Conservation (phyloP, 2,329 filamentous ascomycete species). For the Rhinocladiella mackenziei region DNA sequence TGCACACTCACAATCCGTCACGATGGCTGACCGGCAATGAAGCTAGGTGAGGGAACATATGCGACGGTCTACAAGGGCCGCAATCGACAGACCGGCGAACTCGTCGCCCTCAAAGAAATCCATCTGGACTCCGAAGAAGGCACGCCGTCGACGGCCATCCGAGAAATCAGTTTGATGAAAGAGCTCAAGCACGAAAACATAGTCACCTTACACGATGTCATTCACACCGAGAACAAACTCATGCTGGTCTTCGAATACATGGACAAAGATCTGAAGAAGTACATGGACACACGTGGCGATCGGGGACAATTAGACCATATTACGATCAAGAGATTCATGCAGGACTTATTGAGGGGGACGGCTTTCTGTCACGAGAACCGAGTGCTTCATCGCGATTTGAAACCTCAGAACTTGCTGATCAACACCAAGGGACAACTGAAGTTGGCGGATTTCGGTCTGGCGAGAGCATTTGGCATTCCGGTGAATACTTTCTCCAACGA, state of each 20-base stretch:
- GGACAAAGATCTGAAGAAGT: constrained; percentile 97
- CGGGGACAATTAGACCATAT: constrained; percentile 80
- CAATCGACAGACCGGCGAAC: constrained; percentile 92
- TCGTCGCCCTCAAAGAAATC: constrained; percentile 96
- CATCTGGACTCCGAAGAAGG: constrained; percentile 98
- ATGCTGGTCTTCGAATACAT: constrained; percentile 99
- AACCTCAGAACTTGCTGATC: constrained; percentile 87
- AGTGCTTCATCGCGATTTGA: constrained; percentile 87
- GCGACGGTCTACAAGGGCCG: constrained; percentile 98
- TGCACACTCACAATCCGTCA: neutral
- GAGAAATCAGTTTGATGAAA: constrained; percentile 99
- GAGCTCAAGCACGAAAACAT: constrained; percentile 99
- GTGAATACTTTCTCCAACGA: constrained; percentile 91
- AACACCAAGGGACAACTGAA: constrained; percentile 84
- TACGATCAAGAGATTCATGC: constrained; percentile 99
- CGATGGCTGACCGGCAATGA: constrained; percentile 30
- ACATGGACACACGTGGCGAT: constrained; percentile 93
- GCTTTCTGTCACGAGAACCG: constrained; percentile 98
- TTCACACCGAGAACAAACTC: constrained; percentile 98
- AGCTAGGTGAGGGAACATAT: constrained; percentile 95
- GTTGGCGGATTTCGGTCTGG: constrained; percentile 84
- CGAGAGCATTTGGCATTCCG: constrained; percentile 85
- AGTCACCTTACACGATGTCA: constrained; percentile 94
- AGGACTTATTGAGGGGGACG: constrained; percentile 90
- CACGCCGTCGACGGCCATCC: constrained; percentile 93